Base-by-base conservation (phyloP, 192 early-diverging fungal genomes). In the Coemansia sp. region DNA sequence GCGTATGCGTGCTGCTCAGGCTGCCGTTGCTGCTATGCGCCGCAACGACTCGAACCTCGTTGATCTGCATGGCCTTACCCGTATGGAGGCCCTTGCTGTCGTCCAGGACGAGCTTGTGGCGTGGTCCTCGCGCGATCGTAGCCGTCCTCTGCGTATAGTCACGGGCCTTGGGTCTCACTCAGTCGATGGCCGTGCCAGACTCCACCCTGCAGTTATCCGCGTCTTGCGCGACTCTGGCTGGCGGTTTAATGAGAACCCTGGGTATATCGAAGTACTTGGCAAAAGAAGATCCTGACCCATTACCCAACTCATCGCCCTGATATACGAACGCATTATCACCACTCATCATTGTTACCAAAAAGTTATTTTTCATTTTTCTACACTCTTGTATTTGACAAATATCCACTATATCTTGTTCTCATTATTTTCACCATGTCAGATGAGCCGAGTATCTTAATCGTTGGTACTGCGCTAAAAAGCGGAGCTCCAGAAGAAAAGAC, bases 131-230 rank as follows among this genome's bases (percentile, higher is more conserved):
- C 74, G 82, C 60, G 67, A 78, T n/a, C 29, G 34, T 22, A 61
- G 1, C 24, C 63, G 62, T 2, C 89, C 90, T 2, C 63, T 93
- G 66, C 85, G 86, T 46, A 90, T 91, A 31, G 78, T 93, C 22
- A 91, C 90, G 8, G 91, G 91, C 20, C 59, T 86, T 3, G 91
- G 91, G 3, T 87, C 81, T 8, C 91, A 91, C 69, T 93, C 91
- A 11, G 72, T 81, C 40, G 80, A 87, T 33, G 84, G 86, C 29
- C 73, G 80, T 16, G 77, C 91, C 1, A 85, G 83, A 18, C 73
- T 93, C 12, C 87, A 88, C 40, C 87, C 88, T 1, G 74, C 84
- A 1, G 73, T 91, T 8, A 43, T 82, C 22, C 76, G 70, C 36
- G 68, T 83, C 1, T 71, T 93, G 44, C 78, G 67, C 15, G 76